Conservation (phyloP, 805 yeast species). For the Peterozyma xylosa region DNA sequence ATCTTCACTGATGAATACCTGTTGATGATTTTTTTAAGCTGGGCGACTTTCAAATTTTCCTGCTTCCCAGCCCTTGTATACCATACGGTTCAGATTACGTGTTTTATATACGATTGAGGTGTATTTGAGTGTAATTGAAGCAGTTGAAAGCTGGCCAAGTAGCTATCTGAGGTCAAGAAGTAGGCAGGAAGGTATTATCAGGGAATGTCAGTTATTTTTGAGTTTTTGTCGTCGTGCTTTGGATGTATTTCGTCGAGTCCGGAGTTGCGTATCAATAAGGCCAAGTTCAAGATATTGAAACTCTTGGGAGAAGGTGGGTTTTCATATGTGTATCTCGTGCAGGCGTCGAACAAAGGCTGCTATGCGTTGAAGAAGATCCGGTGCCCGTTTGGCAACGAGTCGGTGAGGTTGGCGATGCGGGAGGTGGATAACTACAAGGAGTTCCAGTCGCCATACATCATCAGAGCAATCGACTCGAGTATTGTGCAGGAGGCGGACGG, state of each 20-base stretch:
- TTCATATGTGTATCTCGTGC: slow-evolving; percentile 78
- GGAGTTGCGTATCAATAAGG: slow-evolving; percentile 51
- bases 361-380: slow-evolving; percentile 82
- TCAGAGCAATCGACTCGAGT: slow-evolving; percentile 62
- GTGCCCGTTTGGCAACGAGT: slow-evolving; percentile 81
- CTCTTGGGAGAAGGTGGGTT: slow-evolving; percentile 90
- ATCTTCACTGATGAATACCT: no score
- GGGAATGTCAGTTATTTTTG: slow-evolving; percentile 8
- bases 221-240: slow-evolving; percentile 22
- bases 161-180: no score
- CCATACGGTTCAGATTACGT: no score
- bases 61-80: no score
- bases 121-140: no score
- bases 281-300: slow-evolving; percentile 52
- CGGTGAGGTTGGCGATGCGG: slow-evolving; percentile 63
- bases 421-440: slow-evolving; percentile 73
- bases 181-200: no score
- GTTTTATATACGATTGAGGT: no score
- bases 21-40: no score
- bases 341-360: slow-evolving; percentile 35
- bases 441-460: slow-evolving; percentile 61
- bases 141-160: no score
- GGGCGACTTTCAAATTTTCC: no score
- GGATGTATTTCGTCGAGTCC: slow-evolving; percentile 47
- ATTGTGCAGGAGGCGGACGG: slow-evolving; percentile 74